Conservation (phyloP, 108 stramenopile genomes). For the Cyclotella distinguenda region DNA sequence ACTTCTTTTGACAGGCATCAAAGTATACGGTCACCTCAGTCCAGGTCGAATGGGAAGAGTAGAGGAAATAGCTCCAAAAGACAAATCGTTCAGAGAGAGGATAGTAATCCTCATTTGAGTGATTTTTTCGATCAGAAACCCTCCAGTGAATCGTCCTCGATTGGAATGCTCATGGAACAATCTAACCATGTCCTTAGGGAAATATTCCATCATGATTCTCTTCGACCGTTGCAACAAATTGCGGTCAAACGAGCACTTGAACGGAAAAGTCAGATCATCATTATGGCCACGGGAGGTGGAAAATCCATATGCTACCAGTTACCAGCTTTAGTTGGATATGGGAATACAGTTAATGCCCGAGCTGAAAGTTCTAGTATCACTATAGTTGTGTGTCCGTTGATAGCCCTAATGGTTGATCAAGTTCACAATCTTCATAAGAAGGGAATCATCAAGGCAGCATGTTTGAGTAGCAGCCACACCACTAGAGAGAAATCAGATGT, state of each 20-base stretch:
- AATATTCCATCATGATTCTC: conserved; percentile 52
- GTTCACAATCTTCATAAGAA: conserved; percentile 65
- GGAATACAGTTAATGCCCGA: not conserved
- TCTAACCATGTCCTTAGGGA: conserved; percentile 35
- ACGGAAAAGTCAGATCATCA: conserved; percentile 62
- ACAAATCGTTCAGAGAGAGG: not conserved
- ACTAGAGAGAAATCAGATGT: conserved; percentile 55
- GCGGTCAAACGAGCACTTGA: conserved; percentile 58
- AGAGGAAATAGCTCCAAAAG: not conserved
- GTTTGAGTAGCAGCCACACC: conserved; percentile 49
- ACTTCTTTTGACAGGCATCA: no score
- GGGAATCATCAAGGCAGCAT: conserved; percentile 66
- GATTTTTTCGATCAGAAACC: conserved; percentile 20
- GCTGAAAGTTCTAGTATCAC: conserved; percentile 64
- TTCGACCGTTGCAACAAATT: conserved; percentile 62
- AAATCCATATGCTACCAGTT: conserved; percentile 95
- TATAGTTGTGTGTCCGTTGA: conserved; percentile 94
- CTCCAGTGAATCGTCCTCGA: not conserved
- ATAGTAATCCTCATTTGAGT: not conserved
- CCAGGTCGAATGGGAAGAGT: no score
- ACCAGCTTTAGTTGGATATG: conserved; percentile 79
- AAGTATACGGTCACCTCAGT: no score
- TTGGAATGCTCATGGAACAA: conserved; percentile 21
- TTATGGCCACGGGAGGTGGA: conserved; percentile 96
- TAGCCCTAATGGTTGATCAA: conserved; percentile 97